Evolutionary conservation across 2,329 filamentous ascomycete species (phyloP).

Genomic region (Colletotrichum truncatum): DNA sequence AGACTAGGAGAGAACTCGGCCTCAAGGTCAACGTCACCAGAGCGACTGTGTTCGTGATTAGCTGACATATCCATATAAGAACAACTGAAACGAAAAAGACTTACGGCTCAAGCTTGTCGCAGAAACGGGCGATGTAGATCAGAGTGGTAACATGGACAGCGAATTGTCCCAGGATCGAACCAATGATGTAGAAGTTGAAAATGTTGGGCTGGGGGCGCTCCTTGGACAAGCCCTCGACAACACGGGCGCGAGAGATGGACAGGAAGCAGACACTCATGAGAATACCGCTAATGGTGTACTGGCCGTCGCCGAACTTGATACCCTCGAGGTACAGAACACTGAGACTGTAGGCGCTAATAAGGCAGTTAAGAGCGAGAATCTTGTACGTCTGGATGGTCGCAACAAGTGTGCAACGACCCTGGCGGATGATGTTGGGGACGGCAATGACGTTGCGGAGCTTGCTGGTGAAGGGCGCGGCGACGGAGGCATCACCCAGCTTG

Average conservation of each 20-base stretch:
- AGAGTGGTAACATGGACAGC: slow-evolving; percentile 93
- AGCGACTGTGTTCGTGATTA: slow-evolving; percentile 52
- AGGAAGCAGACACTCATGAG: slow-evolving; percentile 99
- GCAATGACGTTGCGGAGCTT: slow-evolving; percentile 97
- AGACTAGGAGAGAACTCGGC: slow-evolving; percentile 93
- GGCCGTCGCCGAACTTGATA: slow-evolving; percentile 98
- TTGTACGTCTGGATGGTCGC: slow-evolving; percentile 99
- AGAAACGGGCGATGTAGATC: slow-evolving; percentile 92
- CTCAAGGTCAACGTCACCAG: slow-evolving; percentile 82
- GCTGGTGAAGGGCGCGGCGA: slow-evolving; percentile 96
- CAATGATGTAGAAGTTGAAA: slow-evolving; percentile 99
- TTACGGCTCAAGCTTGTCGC: slow-evolving; percentile 86
- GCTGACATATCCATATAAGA: slow-evolving; percentile 3
- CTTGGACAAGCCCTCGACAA: slow-evolving; percentile 94
- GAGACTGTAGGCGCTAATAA: slow-evolving; percentile 97
- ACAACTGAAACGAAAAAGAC: slow-evolving; percentile 45
- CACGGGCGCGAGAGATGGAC: slow-evolving; percentile 96
- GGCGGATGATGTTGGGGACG: slow-evolving; percentile 97
- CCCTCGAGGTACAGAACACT: slow-evolving; percentile 96
- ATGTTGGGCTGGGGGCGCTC: slow-evolving; percentile 98
- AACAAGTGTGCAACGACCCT: slow-evolving; percentile 96
- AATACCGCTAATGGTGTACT: slow-evolving; percentile 99
- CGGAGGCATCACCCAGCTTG: slow-evolving; percentile 96
- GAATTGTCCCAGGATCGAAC: slow-evolving; percentile 96
- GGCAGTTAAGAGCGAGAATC: slow-evolving; percentile 95